Base-by-base conservation (phyloP, 495 filamentous ascomycete genomes). In the Opeltia flavorubescens region DNA sequence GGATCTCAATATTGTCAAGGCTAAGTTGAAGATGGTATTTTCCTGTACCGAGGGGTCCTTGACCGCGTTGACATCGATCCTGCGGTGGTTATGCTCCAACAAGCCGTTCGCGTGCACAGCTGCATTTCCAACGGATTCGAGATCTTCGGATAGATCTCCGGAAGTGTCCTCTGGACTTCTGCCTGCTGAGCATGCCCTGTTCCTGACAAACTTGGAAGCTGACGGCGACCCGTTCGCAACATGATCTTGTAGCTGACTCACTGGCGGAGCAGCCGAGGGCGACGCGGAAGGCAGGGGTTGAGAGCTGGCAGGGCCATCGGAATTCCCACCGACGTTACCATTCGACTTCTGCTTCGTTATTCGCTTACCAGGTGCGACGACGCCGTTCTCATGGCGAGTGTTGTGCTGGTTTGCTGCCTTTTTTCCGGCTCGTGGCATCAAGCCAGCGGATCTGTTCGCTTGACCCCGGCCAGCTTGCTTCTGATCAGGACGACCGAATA, bases 331-430 rank as follows among this genome's bases (percentile, higher is more conserved):
- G 61, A 83, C 59, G 54, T 76, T 66, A 47, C 67, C 68, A 63
- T 73, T 78, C 50, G 75, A 82, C 56, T 75, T 77, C 62, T 81
- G 77, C 66, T 74, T 78, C 51, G 66, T 66, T 50, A 91, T 71
- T 68, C 84, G 81, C 78, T 86, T 89, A 53, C 83, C 84, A 46
- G 87, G 82, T 55, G 78, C 78, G 69, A 83, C 83, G 55, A 86
- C 67, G 55, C 88, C 87, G 81, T 83, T 87, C 66, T 95, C 87
- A 64, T 89, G 80, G 59, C 83, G 77, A 60, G 78, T 86, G 71
- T 83, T 84, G 66, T 80, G 76, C 61, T 72, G 67, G 65, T 75
- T 79, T 60, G 70, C 71, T 57, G 72, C 65, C 70, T 74, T 73
- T 67, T 74, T 66, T 61, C 73, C 70, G 76, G 74, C 71, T 62